Conservation (phyloP, 495 filamentous ascomycete genomes). For the Neurospora sp. region DNA sequence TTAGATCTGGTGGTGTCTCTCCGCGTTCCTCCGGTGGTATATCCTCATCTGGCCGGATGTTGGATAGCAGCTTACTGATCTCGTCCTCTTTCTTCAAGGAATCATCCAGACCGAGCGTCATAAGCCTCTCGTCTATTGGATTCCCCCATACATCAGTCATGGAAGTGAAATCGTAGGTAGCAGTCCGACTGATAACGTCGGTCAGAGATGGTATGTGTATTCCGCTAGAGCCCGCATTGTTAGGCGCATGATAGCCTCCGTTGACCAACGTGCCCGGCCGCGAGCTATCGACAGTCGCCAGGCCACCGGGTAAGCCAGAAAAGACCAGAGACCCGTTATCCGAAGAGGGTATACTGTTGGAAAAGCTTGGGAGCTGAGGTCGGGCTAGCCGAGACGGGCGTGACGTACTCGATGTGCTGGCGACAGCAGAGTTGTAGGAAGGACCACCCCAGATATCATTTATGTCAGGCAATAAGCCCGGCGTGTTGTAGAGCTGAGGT, state of each 20-base stretch:
- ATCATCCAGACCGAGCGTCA: constrained; percentile 28
- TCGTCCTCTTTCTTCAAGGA: constrained; percentile 52
- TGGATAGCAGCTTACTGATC: constrained; percentile 57
- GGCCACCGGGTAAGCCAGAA: neutral
- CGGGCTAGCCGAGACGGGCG: neutral
- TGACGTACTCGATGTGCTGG: neutral
- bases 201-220: neutral
- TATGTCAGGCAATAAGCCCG: neutral
- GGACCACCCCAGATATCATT: neutral
- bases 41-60: constrained; percentile 66
- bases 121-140: constrained; percentile 6
- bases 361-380: neutral
- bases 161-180: constrained; percentile 12
- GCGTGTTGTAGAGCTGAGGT: neutral
- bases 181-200: neutral
- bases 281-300: neutral
- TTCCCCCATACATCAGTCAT: constrained; percentile 20
- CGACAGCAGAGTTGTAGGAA: neutral
- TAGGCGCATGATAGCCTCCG: neutral
- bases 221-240: neutral
- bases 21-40: constrained; percentile 54
- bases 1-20: constrained; percentile 64
- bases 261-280: neutral
- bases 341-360: neutral
- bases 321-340: neutral